Base-by-base conservation (phyloP, 805 yeast species). In the Wickerhamiella lipophila region DNA sequence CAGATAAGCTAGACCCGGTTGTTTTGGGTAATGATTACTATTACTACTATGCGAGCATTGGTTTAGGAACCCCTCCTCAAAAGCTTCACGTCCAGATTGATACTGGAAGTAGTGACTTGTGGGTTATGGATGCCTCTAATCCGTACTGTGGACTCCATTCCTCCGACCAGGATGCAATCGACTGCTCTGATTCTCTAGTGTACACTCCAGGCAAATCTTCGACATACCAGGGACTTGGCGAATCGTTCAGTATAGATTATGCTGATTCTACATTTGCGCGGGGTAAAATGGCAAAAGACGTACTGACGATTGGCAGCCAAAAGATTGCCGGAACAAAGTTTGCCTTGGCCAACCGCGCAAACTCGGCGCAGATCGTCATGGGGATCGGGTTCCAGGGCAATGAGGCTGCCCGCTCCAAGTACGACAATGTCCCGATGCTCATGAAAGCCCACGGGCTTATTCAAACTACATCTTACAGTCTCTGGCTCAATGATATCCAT, bases 31-130 rank as follows among this genome's bases (percentile, higher is more conserved):
- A 49, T 40, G 44, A 39, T 6, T 26, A 41, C 32, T 49, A 42
- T 30, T 42, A 42, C 49, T 63, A 62, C 50, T 53, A 56, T 18
- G 61, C 65, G 2, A 55, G 60, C 32, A 53, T 66, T 19, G 48
- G 59, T 16, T 49, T 83, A 6, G 92, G 92, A 5, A 74, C 83
- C 0, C 73, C 79, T 1, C 59, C 66, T 0, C 81, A 80, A 55
- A 58, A 65, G 3, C 67, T 81, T 7, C 67, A 67, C 1, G 77
- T 81, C 2, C 65, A 78, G 46, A 61, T 83, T 19, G 94, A 83
- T 59, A 83, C 89, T 1, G 94, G 92, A 2, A 80, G 87, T 1
- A 72, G 83, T 1, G 92, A 83, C 60, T 60, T 81, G 47, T 81
- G 86, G 85, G 76, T 81, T 29, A 68, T 73, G 52, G 66, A 69